phyloP scores from a whole-genome alignment of 345 rosid genomes.

The Salix koriyanagi region DNA sequence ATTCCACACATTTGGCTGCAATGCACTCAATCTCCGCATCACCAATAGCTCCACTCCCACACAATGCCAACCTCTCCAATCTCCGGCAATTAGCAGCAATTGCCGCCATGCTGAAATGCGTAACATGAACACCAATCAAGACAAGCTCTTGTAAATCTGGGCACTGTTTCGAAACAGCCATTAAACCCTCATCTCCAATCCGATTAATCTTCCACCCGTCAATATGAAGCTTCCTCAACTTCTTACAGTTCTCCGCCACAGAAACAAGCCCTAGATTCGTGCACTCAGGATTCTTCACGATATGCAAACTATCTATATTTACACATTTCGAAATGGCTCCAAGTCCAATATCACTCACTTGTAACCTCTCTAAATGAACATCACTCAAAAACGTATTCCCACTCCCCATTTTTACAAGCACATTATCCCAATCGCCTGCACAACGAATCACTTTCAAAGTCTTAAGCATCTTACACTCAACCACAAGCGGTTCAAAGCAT shows the following conservation, averaged over 20 bases:
- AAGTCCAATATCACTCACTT: slow-evolving; percentile 61
- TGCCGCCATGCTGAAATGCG: slow-evolving; percentile 41
- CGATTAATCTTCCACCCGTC: slow-evolving; percentile 84
- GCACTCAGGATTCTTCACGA: slow-evolving; percentile 75
- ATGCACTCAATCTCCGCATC: slow-evolving; percentile 68
- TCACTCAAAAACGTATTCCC: slow-evolving; percentile 34
- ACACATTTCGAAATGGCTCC: slow-evolving; percentile 51
- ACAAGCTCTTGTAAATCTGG: slow-evolving; percentile 70
- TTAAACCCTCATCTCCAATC: slow-evolving; percentile 82
- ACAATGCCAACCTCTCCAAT: slow-evolving; percentile 69
- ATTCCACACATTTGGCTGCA: slow-evolving; percentile 53
- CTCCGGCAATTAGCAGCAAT: slow-evolving; percentile 59
- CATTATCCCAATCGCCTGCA: slow-evolving; percentile 74
- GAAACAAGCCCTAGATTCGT: slow-evolving; percentile 57
- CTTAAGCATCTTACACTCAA: slow-evolving; percentile 43
- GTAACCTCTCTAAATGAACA: slow-evolving; percentile 79
- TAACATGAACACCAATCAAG: slow-evolving; percentile 71
- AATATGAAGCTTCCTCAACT: slow-evolving; percentile 73
- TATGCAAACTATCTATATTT: slow-evolving; percentile 58
- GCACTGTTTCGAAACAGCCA: slow-evolving; percentile 62
- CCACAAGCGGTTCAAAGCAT: slow-evolving; percentile 56
- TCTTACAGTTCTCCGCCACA: slow-evolving; percentile 65
- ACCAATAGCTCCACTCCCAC: slow-evolving; percentile 67
- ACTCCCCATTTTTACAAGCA: slow-evolving; percentile 49
- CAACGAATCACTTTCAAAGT: slow-evolving; percentile 71